phyloP scores from a whole-genome alignment of 176 grass and related monocot genomes.

The Rhipidocladum racemiflorum region DNA sequence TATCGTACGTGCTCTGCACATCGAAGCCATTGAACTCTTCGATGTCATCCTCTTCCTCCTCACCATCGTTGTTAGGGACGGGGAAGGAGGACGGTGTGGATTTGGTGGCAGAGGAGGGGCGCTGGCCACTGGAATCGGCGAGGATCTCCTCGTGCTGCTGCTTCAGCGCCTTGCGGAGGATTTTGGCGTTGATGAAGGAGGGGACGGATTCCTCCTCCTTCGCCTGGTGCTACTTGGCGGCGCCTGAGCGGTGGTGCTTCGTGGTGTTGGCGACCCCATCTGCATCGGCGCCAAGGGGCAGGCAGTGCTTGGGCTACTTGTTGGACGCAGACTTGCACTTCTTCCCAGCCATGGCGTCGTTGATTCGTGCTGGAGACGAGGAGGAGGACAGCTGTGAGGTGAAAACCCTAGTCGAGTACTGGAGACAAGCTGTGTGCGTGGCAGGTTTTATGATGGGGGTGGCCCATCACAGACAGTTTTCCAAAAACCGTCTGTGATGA shows the following conservation, averaged over 20 bases:
- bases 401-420: constrained; percentile 40
- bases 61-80: constrained; percentile 24
- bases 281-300: not conserved
- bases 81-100: constrained; percentile 37
- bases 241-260: constrained; percentile 61
- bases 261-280: constrained; percentile 42
- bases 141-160: constrained; percentile 79
- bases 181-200: constrained; percentile 69
- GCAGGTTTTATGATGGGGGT: too few relatives aligned
- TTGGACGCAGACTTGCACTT: constrained; percentile 55
- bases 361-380: not conserved
- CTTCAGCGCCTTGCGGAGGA: constrained; percentile 70
- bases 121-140: constrained; percentile 29
- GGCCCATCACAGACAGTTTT: too few relatives aligned
- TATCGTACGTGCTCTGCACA: constrained; percentile 65
- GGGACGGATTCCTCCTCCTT: constrained; percentile 56
- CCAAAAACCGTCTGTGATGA: too few relatives aligned
- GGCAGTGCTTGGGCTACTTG: constrained; percentile 36
- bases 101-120: not conserved
- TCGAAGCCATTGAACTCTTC: constrained; percentile 85
- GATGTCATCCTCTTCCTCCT: constrained; percentile 45
- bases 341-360: constrained; percentile 56
- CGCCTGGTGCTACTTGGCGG: constrained; percentile 61
- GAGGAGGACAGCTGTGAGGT: not conserved
- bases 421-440: too few relatives aligned